phyloP scores from a whole-genome alignment of 352 stramenopile genomes.

The Hyphochytrium catenoides region DNA sequence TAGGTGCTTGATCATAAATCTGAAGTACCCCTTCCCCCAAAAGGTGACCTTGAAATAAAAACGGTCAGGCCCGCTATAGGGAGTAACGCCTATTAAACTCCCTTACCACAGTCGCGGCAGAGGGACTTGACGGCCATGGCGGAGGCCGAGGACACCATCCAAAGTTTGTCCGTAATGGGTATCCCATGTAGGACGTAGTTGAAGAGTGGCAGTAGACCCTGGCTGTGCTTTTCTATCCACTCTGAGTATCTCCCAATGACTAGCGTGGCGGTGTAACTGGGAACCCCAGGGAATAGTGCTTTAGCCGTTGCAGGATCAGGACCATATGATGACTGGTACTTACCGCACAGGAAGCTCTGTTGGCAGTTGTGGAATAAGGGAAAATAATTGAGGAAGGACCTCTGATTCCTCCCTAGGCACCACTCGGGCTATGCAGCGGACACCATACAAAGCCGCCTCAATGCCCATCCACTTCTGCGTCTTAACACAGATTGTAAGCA shows the following conservation, averaged over 20 bases:
- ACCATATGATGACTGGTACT: no score
- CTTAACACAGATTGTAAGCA: no score
- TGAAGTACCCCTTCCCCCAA: conserved; percentile 8
- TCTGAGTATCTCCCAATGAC: conserved; percentile 26
- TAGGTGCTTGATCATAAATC: conserved; percentile 7
- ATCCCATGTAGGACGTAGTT: conserved; percentile 29
- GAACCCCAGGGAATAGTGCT: no score
- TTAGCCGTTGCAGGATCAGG: no score
- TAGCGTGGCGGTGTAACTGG: conserved; percentile 18
- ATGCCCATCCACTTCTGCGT: no score
- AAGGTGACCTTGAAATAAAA: conserved; percentile 10
- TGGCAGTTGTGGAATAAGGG: conserved; percentile 20
- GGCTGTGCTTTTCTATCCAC: conserved; percentile 19
- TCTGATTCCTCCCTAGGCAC: conserved; percentile 22
- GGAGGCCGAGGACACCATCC: conserved; percentile 15
- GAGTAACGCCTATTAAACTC: conserved; percentile 17
- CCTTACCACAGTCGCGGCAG: conserved; percentile 17
- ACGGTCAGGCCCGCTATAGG: conserved; percentile 22
- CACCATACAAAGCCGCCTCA: no score
- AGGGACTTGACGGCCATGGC: conserved; percentile 28
- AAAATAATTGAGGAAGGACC: conserved; percentile 23
- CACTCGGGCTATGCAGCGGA: conserved; percentile 21
- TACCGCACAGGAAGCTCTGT: conserved; percentile 10
- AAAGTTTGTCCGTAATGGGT: conserved; percentile 11
- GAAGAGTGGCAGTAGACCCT: conserved; percentile 21